Evolutionary conservation across 345 rosid genomes (phyloP).

Genomic region (Ricinus communis): DNA sequence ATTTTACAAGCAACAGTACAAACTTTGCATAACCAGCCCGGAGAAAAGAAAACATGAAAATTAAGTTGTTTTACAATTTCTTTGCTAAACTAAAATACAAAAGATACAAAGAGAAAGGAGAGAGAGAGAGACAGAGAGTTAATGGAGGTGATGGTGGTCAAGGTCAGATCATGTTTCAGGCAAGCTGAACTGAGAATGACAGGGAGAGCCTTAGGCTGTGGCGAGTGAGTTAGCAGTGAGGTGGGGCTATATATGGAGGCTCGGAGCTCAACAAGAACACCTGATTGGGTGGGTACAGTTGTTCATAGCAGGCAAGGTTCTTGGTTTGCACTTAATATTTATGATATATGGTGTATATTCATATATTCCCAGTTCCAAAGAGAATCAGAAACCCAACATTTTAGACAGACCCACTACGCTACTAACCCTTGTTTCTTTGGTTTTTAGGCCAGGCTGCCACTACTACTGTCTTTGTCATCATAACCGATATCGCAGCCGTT

Average conservation of each 20-base stretch:
- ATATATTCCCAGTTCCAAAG: conserved; percentile 11
- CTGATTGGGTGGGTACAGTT: conserved; percentile 22
- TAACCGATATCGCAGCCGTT: conserved; percentile 40
- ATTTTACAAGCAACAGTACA: background rate
- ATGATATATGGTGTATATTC: background rate
- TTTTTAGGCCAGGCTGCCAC: conserved; percentile 1
- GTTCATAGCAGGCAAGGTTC: conserved; percentile 3
- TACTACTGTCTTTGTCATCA: conserved; percentile 23
- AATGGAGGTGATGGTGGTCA: conserved; percentile 25
- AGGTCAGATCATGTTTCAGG: conserved; percentile 14
- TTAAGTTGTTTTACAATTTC: background rate
- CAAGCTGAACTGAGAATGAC: conserved; percentile 13
- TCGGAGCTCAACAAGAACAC: conserved; percentile 39
- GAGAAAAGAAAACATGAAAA: background rate
- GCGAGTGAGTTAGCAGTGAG: background rate
- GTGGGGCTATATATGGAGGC: conserved; percentile 16
- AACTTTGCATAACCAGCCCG: background rate
- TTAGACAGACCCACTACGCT: background rate
- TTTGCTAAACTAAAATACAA: conserved; percentile 1
- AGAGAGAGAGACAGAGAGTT: background rate
- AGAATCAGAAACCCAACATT: background rate
- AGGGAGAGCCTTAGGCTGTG: background rate
- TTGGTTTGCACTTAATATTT: conserved; percentile 20
- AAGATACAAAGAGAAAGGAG: background rate
- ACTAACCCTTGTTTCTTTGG: background rate